Conservation (phyloP, 2,329 filamentous ascomycete species). For the Ophiostoma ips region DNA sequence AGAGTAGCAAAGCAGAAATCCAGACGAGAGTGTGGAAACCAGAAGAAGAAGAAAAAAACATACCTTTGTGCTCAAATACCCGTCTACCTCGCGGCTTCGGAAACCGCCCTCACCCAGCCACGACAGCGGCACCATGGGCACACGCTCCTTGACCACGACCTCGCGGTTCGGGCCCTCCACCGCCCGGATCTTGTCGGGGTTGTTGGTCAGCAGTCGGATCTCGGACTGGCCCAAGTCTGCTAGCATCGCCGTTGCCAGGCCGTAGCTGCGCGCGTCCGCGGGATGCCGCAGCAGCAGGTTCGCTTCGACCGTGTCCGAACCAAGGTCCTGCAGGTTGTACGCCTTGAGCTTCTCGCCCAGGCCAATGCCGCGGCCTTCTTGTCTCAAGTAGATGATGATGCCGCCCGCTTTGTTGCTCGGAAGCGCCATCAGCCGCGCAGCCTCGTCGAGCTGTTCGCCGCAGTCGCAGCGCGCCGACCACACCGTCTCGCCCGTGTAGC, state of each 20-base stretch:
- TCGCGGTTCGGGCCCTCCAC: constrained; percentile 86
- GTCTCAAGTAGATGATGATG: constrained; percentile 87
- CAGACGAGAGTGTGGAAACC: not conserved
- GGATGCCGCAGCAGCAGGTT: constrained; percentile 85
- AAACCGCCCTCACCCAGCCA: constrained; percentile 83
- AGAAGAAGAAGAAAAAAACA: constrained; percentile 17
- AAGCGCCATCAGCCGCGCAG: constrained; percentile 79
- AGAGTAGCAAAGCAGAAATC: not conserved
- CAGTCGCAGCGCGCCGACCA: constrained; percentile 98
- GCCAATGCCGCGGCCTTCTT: constrained; percentile 92
- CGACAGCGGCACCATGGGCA: constrained; percentile 88
- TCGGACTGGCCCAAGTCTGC: constrained; percentile 68
- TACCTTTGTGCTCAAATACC: constrained; percentile 90
- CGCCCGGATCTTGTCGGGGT: constrained; percentile 90
- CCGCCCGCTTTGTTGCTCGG: constrained; percentile 53
- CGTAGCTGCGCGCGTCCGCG: constrained; percentile 87
- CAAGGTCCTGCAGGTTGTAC: constrained; percentile 93
- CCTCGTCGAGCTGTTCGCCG: constrained; percentile 93
- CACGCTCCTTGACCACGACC: constrained; percentile 73
- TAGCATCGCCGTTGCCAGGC: constrained; percentile 90
- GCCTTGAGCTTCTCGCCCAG: constrained; percentile 93
- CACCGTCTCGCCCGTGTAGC: constrained; percentile 95
- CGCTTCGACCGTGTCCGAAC: constrained; percentile 94
- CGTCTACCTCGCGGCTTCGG: constrained; percentile 76
- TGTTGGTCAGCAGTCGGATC: constrained; percentile 81